These are phyloP conservation scores for Magnaporthiopsis rhizophila DNA, from an alignment of 2,329 filamentous ascomycete species.

Conservation along the genomic window DNA sequence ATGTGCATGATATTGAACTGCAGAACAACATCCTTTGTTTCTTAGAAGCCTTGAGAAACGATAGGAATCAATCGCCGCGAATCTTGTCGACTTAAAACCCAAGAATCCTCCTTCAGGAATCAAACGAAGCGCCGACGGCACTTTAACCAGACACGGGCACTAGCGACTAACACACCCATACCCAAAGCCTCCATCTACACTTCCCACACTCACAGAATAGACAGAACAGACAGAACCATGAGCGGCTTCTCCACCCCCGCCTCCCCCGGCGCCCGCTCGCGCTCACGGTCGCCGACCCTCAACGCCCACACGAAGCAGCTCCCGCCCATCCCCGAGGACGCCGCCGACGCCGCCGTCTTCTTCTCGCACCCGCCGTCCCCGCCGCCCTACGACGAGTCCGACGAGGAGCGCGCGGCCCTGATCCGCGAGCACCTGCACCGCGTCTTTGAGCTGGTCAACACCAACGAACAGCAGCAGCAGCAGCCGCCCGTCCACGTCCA, in stretches of 20 bases:
- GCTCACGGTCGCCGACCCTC: background rate
- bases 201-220: background rate
- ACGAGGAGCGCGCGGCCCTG: slow-evolving; percentile 4
- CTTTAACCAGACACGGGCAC: too few species aligned
- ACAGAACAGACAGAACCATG: background rate
- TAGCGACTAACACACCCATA: too few species aligned
- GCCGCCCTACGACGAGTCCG: slow-evolving; percentile 1
- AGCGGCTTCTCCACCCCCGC: slow-evolving; percentile 4
- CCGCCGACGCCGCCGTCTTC: background rate
- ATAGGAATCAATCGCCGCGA: too few species aligned
- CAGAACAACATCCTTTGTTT: too few species aligned
- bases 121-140: too few species aligned
- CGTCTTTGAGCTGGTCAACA: slow-evolving; percentile 3
- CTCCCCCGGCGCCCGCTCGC: slow-evolving; percentile 2
- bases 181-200: too few species aligned
- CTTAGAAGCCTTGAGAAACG: too few species aligned
- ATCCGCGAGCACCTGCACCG: slow-evolving; percentile 4
- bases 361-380: background rate
- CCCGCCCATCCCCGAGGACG: slow-evolving; percentile 4
- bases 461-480: background rate
- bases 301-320: background rate
- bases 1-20: background rate
- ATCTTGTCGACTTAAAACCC: too few species aligned
- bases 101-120: too few species aligned
- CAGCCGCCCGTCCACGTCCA: background rate